Evolutionary conservation across 1,284 basidiomycete genomes (phyloP).

Genomic region (Macrocystidia cucumis): DNA sequence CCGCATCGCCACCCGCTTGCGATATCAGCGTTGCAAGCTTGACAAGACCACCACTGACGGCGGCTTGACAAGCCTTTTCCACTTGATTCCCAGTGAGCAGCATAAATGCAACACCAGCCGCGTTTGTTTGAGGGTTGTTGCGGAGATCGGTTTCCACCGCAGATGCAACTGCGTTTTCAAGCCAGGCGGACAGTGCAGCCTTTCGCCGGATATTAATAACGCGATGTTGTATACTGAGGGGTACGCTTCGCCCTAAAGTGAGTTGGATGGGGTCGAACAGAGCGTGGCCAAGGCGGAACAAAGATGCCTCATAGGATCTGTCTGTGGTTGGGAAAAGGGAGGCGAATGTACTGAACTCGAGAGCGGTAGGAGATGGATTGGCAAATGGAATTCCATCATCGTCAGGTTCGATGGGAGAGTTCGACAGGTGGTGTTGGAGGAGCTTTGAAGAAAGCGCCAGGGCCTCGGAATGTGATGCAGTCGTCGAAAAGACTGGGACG

Average conservation of each 20-base stretch:
- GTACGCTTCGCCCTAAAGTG: conserved; percentile 45
- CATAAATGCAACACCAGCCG: conserved; percentile 60
- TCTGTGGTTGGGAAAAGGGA: conserved; percentile 70
- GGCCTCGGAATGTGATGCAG: conserved; percentile 22
- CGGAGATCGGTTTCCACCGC: conserved; percentile 74
- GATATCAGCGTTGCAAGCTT: conserved; percentile 91
- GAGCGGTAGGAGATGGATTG: conserved; percentile 28
- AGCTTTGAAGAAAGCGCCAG: conserved; percentile 51
- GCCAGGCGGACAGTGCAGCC: conserved; percentile 80
- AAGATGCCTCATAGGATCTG: conserved; percentile 65
- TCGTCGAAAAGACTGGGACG: conserved; percentile 30
- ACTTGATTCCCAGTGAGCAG: conserved; percentile 86
- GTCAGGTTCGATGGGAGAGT: conserved; percentile 62
- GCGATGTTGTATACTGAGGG: conserved; percentile 53
- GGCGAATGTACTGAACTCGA: conserved; percentile 79
- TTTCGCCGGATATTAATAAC: conserved; percentile 68
- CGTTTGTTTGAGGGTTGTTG: conserved; percentile 28
- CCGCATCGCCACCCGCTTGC: conserved; percentile 78
- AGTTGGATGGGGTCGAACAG: conserved; percentile 83
- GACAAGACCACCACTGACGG: conserved; percentile 72
- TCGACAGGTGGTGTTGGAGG: conserved; percentile 72
- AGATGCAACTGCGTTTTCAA: conserved; percentile 69
- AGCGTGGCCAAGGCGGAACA: conserved; percentile 87
- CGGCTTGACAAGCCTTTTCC: conserved; percentile 73
- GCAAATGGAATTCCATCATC: conserved; percentile 49